A percentile compares a stretch with the other conserved stretches of the same genome.
Conservation (phyloP, 1,139 yeast genomes). For the Schizosaccharomyces versatilis region DNA sequence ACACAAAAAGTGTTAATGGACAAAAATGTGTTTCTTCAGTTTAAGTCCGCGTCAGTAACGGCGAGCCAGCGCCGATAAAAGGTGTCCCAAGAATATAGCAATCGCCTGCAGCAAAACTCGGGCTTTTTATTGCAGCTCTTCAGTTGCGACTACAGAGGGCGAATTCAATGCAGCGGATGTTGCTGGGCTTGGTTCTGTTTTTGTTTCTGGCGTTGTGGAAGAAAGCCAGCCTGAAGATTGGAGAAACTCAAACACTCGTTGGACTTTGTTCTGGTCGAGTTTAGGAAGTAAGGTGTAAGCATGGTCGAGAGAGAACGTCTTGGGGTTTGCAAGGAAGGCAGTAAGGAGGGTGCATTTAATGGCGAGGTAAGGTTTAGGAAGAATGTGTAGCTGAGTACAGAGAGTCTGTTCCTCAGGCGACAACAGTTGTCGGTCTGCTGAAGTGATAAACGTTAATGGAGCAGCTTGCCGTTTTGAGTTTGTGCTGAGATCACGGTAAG, state of each 20-base stretch:
- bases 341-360: constrained; percentile 80
- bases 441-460: neutral
- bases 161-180: too few species aligned
- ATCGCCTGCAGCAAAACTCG: too few species aligned
- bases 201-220: too few species aligned
- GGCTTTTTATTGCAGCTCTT: too few species aligned
- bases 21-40: too few species aligned
- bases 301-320: constrained; percentile 56
- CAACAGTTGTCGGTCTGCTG: constrained; percentile 61
- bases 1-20: too few species aligned
- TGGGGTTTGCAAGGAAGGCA: constrained; percentile 69
- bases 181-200: too few species aligned
- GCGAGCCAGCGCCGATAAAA: too few species aligned
- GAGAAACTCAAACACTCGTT: constrained; percentile 75
- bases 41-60: too few species aligned
- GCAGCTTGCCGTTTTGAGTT: neutral
- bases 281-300: constrained; percentile 48
- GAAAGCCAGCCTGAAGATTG: constrained; percentile 69
- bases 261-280: constrained; percentile 64
- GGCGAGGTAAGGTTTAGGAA: constrained; percentile 85
- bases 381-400: constrained; percentile 60
- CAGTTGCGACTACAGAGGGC: too few species aligned
- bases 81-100: too few species aligned
- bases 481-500: neutral
- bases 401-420: constrained; percentile 70